Conservation (phyloP, 805 yeast genomes). For the Spathaspora girioi region DNA sequence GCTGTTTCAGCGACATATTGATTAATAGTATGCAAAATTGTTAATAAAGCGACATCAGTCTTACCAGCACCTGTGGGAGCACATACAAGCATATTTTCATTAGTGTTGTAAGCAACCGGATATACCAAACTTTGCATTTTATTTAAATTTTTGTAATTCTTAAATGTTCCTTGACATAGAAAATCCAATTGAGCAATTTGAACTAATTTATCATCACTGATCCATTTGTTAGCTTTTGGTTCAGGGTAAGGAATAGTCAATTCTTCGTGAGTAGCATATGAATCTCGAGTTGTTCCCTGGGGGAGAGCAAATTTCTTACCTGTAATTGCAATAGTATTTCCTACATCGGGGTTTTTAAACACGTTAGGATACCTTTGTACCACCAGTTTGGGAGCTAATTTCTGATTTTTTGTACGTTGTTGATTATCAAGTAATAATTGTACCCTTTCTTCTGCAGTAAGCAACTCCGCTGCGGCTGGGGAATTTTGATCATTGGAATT, state of each 20-base stretch:
- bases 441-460: conserved; percentile 55
- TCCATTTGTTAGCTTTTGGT: conserved; percentile 40
- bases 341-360: conserved; percentile 64
- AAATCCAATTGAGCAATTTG: conserved; percentile 63
- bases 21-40: conserved; percentile 74
- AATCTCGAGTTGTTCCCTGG: conserved; percentile 66
- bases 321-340: conserved; percentile 62
- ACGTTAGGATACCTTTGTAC: conserved; percentile 80
- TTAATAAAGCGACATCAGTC: conserved; percentile 84
- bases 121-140: conserved; percentile 87
- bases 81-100: conserved; percentile 93
- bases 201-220: conserved; percentile 46
- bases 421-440: conserved; percentile 51
- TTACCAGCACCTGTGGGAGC: conserved; percentile 99
- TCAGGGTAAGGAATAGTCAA: conserved; percentile 76
- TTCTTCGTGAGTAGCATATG: conserved; percentile 69
- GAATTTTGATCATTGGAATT: conserved; percentile 10
- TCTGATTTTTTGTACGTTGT: conserved; percentile 44
- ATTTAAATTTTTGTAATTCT: conserved; percentile 71
- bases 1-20: conserved; percentile 59
- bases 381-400: conserved; percentile 42
- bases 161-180: conserved; percentile 80
- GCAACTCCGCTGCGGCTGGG: conserved; percentile 16
- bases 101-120: conserved; percentile 89
- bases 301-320: conserved; percentile 84